Base-by-base conservation (phyloP, 2,329 filamentous ascomycete genomes). In the Spiromastix sp. region DNA sequence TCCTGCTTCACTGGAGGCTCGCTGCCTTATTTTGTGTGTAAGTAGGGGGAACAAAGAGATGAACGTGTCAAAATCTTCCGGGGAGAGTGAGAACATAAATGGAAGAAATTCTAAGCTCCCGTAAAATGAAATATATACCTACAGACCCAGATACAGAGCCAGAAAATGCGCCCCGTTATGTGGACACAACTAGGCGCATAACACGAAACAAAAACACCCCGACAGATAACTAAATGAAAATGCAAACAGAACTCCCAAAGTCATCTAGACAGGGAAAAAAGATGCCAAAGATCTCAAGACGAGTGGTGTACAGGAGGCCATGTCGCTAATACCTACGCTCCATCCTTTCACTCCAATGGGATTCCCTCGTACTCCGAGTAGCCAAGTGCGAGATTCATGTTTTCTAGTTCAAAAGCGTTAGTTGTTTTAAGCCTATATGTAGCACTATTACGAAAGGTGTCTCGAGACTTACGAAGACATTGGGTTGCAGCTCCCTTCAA, bases 401-500 rank as follows among this genome's bases (percentile, higher is more conserved):
- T 93, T 70, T 93, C 79, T 82, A 54, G 44, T 16, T 17, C 4
- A 25, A 3, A 12, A 24, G 1, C 20, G 46, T 46, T 35, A 33
- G 32, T 12, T n/a, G 39, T 35, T 25, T 44, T 31, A 29, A n/a
- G 12, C 36, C 13, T 41, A 16, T n/a, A 37, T 15, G 17, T 33
- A 30, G 26, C 26, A 24, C 21, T 16, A 25, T 21, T 10, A 15
- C 37, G 15, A 25, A 30, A 27, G 29, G 19, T 26, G 17, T 35
- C 24, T 35, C 20, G 39, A 37, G 33, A 79, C 81, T 72, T 72
- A 85, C 81, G 87, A 58, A 94, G 64, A 65, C 86, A 94, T 60
- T 94, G 87, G 8, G 87, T 94, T 5, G 84, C 84, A 36, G 87
- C 87, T 41, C 87, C 87, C 74, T 95, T 95, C 49, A 91, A 71